Base-by-base conservation (phyloP, 176 grass and related monocot genomes). In the Phyllostachys edulis region DNA sequence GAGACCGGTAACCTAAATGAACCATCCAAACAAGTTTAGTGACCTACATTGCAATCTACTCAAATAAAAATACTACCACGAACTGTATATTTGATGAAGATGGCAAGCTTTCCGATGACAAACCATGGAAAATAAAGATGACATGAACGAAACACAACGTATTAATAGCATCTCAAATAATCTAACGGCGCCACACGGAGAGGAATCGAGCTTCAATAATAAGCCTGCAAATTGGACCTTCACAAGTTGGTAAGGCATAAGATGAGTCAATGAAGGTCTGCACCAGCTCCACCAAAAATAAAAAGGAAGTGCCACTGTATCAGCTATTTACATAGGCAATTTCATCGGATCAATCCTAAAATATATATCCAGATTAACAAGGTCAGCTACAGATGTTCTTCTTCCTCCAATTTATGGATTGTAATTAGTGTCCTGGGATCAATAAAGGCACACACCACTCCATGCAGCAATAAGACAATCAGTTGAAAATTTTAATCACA, bases 271-370 rank as follows among this genome's bases (percentile, higher is more conserved):
- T 12, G 23, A 80, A 55, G 20, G 12, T 17, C 8, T 39, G 46
- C 1, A 10, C 20, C 46, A 10, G 51, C 49, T 26, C 32, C 11
- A 9, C 20, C 15, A 80, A 46, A 38, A 34, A 29, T n/a, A 7
- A 17, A 18, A n/a, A 59, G 4, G 17, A 69, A 37, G 37, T 47
- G 44, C 20, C 27, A 46, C 8, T 29, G 75, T 46, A 66, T 60
- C 16, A 86, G 40, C 45, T 41, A 24, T 65, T 61, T 65, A 29
- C 17, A 55, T n/a, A 40, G 62, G 27, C 57, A 79, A 47, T 73
- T 77, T 67, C 84, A 66, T 60, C 59, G 55, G 39, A 67, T 64
- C 51, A 65, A 47, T 41, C 34, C 55, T 72, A 71, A 83, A 77
- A 89, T 27, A 66, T 67, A 60, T 63, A 39, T 68, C 47, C 47